Conservation (phyloP, 73 alveolate species). For the Loxodes magnus region DNA sequence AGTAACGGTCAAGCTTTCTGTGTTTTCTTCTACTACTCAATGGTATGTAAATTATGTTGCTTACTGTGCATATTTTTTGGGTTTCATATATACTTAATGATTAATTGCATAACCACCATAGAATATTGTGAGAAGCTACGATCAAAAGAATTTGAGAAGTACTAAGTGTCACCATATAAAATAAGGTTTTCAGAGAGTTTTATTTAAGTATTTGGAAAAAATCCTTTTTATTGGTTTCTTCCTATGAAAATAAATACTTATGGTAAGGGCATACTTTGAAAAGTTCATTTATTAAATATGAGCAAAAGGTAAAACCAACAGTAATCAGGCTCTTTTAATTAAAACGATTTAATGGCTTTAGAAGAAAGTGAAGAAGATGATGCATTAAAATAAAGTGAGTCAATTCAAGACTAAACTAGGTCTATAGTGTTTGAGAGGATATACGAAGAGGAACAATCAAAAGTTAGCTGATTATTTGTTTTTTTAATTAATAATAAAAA, state of each 20-base stretch:
- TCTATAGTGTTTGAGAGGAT: too few species aligned
- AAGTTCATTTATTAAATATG: too few species aligned
- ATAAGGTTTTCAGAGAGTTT: slow-evolving; percentile 5
- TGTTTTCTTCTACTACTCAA: slow-evolving; percentile 10
- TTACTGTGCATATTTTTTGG: slow-evolving; percentile 21
- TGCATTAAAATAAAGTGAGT: too few species aligned
- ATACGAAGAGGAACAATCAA: too few species aligned
- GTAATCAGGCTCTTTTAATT: too few species aligned
- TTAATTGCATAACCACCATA: slow-evolving; percentile 25
- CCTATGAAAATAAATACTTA: slow-evolving; percentile 20
- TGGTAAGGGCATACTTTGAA: too few species aligned
- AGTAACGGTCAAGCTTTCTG: not conserved
- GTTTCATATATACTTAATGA: slow-evolving; percentile 37
- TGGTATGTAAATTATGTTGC: slow-evolving; percentile 10
- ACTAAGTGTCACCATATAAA: slow-evolving; percentile 1
- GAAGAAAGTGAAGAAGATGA: too few species aligned
- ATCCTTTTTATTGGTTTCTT: slow-evolving; percentile 18
- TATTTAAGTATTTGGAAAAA: slow-evolving; percentile 15
- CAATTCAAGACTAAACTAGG: too few species aligned
- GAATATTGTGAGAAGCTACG: slow-evolving; percentile 47
- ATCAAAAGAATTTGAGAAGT: slow-evolving; percentile 10
- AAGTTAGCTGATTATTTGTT: too few species aligned
- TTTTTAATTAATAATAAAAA: too few species aligned
- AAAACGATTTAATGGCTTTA: too few species aligned
- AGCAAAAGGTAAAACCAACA: too few species aligned